Conservation (phyloP, 805 yeast genomes). For the Candida sanyiensis region DNA sequence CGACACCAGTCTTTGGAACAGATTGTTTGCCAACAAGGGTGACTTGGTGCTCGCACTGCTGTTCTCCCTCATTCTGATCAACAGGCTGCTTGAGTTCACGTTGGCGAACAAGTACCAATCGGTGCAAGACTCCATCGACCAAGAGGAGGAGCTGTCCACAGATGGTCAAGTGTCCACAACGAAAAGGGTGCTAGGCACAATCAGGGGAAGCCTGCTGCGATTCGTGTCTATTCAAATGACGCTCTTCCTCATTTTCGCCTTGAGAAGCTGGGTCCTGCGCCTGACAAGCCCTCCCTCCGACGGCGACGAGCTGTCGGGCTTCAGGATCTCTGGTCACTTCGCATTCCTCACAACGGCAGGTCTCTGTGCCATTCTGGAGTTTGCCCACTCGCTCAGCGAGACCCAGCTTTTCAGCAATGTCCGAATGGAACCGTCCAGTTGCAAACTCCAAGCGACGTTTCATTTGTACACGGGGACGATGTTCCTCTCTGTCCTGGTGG, state of each 20-base stretch:
- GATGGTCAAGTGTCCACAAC: background rate
- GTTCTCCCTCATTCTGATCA: slow-evolving; percentile 8
- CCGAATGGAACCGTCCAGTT: slow-evolving; percentile 1
- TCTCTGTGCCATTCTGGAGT: slow-evolving; percentile 6
- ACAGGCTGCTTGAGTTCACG: slow-evolving; percentile 4
- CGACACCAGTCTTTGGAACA: slow-evolving; percentile 14
- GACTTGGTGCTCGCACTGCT: slow-evolving; percentile 11
- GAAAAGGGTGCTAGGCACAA: background rate
- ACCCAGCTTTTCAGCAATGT: slow-evolving; percentile 1
- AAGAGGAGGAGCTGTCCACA: background rate
- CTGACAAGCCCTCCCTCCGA: slow-evolving; percentile 5
- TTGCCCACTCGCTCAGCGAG: slow-evolving; percentile 5
- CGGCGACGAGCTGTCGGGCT: slow-evolving; percentile 5
- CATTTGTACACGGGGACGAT: slow-evolving; percentile 1
- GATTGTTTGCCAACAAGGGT: slow-evolving; percentile 18
- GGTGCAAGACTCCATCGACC: background rate
- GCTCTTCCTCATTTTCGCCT: background rate
- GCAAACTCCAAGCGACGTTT: background rate
- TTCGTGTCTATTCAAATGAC: background rate
- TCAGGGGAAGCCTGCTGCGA: slow-evolving; percentile 6
- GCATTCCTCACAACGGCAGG: slow-evolving; percentile 9
- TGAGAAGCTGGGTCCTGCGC: slow-evolving; percentile 3
- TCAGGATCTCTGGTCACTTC: slow-evolving; percentile 10
- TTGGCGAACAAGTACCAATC: slow-evolving; percentile 6
- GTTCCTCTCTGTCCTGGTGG: background rate